These are phyloP conservation scores for Sclerotinia minor DNA, from an alignment of 2,329 filamentous ascomycete genomes.

Conservation along the genomic window DNA sequence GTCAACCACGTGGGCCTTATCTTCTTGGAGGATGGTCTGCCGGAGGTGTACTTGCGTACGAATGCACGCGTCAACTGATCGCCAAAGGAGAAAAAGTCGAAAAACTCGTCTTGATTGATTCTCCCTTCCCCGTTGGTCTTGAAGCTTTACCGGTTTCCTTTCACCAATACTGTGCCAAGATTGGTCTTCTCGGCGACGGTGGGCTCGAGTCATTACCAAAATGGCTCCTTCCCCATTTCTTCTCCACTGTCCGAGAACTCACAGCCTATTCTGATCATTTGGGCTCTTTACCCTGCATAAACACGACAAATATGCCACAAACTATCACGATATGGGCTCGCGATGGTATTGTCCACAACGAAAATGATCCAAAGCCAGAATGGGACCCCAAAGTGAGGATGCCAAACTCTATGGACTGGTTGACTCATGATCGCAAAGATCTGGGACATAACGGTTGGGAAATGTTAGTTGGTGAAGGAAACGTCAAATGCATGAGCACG, in stretches of 20 bases:
- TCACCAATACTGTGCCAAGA: constrained; percentile 64
- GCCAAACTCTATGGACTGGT: constrained; percentile 57
- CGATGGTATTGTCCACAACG: constrained; percentile 65
- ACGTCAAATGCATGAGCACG: constrained; percentile 27
- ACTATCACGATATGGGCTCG: constrained; percentile 69
- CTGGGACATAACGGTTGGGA: constrained; percentile 69
- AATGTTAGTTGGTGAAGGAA: constrained; percentile 29
- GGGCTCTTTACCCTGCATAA: constrained; percentile 60
- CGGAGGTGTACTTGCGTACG: constrained; percentile 70
- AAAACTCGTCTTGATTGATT: constrained; percentile 63
- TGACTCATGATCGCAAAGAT: constrained; percentile 69
- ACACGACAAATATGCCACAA: constrained; percentile 53
- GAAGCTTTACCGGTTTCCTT: constrained; percentile 58
- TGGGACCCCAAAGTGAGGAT: constrained; percentile 54
- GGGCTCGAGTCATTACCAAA: constrained; percentile 48
- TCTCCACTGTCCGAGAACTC: constrained; percentile 49
- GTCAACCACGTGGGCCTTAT: constrained; percentile 68
- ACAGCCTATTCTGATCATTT: constrained; percentile 68
- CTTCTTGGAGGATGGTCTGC: constrained; percentile 71
- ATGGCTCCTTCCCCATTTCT: constrained; percentile 76
- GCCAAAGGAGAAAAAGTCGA: constrained; percentile 57
- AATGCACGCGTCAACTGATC: constrained; percentile 61
- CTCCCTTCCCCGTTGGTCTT: constrained; percentile 64
- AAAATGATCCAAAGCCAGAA: constrained; percentile 62
- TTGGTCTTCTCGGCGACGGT: constrained; percentile 65